Evolutionary conservation across 2,329 filamentous ascomycete species (phyloP).

Genomic region (Diaporthe amygdali): DNA sequence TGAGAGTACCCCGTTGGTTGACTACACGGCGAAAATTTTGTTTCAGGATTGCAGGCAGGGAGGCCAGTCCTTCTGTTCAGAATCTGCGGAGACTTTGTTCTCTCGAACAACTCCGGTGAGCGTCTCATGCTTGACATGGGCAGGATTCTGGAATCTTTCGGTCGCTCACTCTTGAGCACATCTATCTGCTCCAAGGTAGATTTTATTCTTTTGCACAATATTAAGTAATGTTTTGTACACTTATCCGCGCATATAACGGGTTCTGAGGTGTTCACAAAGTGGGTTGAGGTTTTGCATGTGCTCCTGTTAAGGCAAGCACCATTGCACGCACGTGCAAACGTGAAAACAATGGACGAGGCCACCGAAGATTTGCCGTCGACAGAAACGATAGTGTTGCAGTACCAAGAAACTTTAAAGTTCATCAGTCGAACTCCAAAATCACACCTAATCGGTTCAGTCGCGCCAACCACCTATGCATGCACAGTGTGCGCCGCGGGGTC

Average conservation of each 20-base stretch:
- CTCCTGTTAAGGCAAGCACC: not conserved
- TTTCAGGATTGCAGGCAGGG: not conserved
- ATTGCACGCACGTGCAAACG: not conserved
- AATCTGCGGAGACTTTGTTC: not conserved
- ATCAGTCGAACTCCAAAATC: not conserved
- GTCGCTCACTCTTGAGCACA: not conserved
- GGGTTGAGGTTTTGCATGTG: not conserved
- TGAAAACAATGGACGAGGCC: not conserved
- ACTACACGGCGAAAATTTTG: not conserved
- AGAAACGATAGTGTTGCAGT: not conserved
- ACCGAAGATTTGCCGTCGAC: not conserved
- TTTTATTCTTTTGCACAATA: not conserved
- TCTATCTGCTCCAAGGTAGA: not conserved
- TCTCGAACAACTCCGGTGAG: not conserved
- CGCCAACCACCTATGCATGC: not conserved
- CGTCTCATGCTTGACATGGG: not conserved
- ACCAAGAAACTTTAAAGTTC: not conserved
- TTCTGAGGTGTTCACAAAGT: not conserved
- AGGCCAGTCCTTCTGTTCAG: not conserved
- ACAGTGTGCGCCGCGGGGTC: not conserved
- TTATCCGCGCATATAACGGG: not conserved
- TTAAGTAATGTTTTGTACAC: conserved; percentile 7
- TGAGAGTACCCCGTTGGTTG: not conserved
- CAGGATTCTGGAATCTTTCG: not conserved
- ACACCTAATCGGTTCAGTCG: not conserved